phyloP scores from a whole-genome alignment of 768 basidiomycete genomes.

The Inosperma sp. region DNA sequence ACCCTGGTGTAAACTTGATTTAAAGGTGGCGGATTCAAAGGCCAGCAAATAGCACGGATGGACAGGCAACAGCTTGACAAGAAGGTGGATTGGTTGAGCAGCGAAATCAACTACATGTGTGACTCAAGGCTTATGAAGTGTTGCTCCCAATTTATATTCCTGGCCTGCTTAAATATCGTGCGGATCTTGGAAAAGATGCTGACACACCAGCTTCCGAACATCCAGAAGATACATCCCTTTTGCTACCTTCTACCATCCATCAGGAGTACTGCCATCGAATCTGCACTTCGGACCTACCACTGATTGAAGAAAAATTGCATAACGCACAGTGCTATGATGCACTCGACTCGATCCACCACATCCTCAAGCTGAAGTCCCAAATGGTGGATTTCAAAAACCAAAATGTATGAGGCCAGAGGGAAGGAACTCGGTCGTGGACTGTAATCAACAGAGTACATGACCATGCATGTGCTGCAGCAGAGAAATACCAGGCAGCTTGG shows the following conservation, averaged over 20 bases:
- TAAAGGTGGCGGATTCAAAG: neutral
- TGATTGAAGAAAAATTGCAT: neutral
- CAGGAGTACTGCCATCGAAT: neutral
- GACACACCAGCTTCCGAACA: neutral
- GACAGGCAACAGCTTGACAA: neutral
- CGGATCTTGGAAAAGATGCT: neutral
- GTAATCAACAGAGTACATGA: neutral
- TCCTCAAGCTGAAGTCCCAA: neutral
- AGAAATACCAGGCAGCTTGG: neutral
- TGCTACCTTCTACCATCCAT: neutral
- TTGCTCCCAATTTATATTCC: conserved; percentile 14
- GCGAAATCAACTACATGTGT: conserved; percentile 7
- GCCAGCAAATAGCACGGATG: neutral
- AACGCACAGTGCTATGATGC: too few relatives aligned
- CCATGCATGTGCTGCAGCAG: neutral
- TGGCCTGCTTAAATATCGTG: conserved; percentile 11
- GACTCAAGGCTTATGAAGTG: conserved; percentile 12
- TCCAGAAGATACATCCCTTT: neutral
- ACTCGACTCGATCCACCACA: neutral
- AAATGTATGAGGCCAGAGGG: neutral
- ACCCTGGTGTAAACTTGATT: too few relatives aligned
- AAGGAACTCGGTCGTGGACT: neutral
- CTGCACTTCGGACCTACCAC: neutral
- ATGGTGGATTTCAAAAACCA: conserved; percentile 3
- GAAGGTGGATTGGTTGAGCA: conserved; percentile 9